phyloP scores from a whole-genome alignment of 768 basidiomycete species.

The Serendipita vermifera region DNA sequence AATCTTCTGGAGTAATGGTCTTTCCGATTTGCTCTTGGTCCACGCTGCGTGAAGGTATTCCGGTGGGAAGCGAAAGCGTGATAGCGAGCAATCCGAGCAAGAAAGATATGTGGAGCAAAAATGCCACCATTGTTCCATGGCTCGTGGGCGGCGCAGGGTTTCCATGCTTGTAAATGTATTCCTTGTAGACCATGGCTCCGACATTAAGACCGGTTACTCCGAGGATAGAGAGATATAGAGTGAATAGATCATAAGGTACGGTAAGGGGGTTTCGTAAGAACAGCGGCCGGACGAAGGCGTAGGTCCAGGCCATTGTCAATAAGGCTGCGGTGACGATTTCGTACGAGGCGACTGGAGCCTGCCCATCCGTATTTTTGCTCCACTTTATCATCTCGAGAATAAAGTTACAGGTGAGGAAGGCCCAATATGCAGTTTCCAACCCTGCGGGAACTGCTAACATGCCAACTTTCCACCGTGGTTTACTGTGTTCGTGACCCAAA shows the following conservation, averaged over 20 bases:
- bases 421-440: neutral
- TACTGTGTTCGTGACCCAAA: neutral
- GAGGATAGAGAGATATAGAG: conserved; percentile 41
- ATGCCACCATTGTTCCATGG: neutral
- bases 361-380: neutral
- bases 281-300: neutral
- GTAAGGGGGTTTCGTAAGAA: conserved; percentile 27
- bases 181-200: conserved; percentile 42
- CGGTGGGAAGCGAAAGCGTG: neutral
- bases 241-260: conserved; percentile 49
- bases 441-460: neutral
- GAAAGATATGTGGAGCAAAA: neutral
- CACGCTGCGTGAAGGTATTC: neutral
- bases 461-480: conserved; percentile 4
- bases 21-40: conserved; percentile 7
- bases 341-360: no score
- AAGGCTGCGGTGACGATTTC: neutral
- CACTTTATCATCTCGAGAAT: neutral
- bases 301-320: neutral
- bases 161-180: conserved; percentile 24
- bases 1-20: conserved; percentile 15
- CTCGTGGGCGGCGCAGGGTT: neutral
- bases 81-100: neutral
- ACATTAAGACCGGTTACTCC: conserved; percentile 35
- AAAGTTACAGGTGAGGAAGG: neutral